Conservation (phyloP, 2,329 filamentous ascomycete genomes). For the Domatiomyces globalis region DNA sequence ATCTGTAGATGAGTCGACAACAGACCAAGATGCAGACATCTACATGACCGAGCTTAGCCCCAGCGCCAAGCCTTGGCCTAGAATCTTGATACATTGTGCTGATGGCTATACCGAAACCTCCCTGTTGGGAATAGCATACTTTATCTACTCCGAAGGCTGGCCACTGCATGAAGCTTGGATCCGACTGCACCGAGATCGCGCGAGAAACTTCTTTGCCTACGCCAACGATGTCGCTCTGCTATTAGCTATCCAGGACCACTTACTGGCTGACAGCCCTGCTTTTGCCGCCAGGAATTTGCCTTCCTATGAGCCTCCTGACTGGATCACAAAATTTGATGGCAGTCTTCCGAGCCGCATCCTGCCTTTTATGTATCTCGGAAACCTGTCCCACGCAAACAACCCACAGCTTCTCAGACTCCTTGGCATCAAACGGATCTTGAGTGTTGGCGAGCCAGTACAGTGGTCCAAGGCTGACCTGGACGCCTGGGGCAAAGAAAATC, state of each 20-base stretch:
- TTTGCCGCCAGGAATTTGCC: slow-evolving; percentile 17
- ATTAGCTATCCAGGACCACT: slow-evolving; percentile 57
- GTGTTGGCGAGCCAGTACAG: slow-evolving; percentile 74
- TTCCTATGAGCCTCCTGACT: slow-evolving; percentile 45
- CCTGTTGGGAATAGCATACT: slow-evolving; percentile 77
- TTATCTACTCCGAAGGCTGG: slow-evolving; percentile 75
- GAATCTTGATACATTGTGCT: slow-evolving; percentile 78
- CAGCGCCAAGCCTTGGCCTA: slow-evolving; percentile 36
- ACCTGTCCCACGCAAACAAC: slow-evolving; percentile 86
- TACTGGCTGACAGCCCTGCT: slow-evolving; percentile 57
- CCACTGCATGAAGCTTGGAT: slow-evolving; percentile 79
- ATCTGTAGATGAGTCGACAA: slow-evolving; percentile 15
- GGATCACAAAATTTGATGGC: slow-evolving; percentile 74
- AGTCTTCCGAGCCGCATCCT: slow-evolving; percentile 79
- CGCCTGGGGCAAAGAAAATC: slow-evolving; percentile 61
- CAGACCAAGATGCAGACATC: slow-evolving; percentile 42
- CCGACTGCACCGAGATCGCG: slow-evolving; percentile 61
- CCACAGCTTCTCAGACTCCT: slow-evolving; percentile 64
- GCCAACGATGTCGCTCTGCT: slow-evolving; percentile 75
- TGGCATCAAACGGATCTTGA: slow-evolving; percentile 76
- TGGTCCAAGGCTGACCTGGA: slow-evolving; percentile 62
- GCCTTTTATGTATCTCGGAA: slow-evolving; percentile 92
- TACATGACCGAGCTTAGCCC: slow-evolving; percentile 32
- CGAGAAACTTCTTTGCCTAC: slow-evolving; percentile 93
- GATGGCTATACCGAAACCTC: slow-evolving; percentile 96